Percentiles rank a stretch among this genome's conserved stretches.
Evolutionary conservation across 2,329 filamentous ascomycete species (phyloP).

Genomic region (Fusarium sp.): DNA sequence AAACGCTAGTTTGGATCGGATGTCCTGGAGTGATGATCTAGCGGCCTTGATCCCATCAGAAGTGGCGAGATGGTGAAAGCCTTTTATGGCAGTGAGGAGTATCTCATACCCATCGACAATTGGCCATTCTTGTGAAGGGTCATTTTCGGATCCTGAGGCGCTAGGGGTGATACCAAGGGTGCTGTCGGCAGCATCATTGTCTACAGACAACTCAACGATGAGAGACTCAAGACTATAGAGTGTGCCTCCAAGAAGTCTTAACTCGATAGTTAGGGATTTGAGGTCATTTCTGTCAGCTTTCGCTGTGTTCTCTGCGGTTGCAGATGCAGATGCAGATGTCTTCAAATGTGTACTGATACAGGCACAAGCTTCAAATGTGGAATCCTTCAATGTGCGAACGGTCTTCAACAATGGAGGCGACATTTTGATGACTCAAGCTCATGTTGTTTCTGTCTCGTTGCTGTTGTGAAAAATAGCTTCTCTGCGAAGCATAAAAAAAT

Average conservation of each 20-base stretch:
- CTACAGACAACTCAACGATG: slow-evolving; percentile 26
- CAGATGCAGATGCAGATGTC: background rate
- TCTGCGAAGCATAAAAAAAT: background rate
- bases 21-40: slow-evolving; percentile 25
- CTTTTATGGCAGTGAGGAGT: slow-evolving; percentile 24
- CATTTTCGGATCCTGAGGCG: background rate
- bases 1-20: slow-evolving; percentile 38
- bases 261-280: slow-evolving; percentile 30
- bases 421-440: slow-evolving; percentile 11
- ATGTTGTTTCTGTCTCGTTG: background rate
- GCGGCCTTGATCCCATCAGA: slow-evolving; percentile 34
- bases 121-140: slow-evolving; percentile 26
- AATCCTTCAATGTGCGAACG: slow-evolving; percentile 28
- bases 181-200: slow-evolving; percentile 16
- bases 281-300: slow-evolving; percentile 11
- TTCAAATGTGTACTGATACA: slow-evolving; percentile 21
- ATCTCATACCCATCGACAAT: slow-evolving; percentile 35
- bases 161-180: slow-evolving; percentile 9
- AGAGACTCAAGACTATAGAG: slow-evolving; percentile 39
- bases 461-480: background rate
- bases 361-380: slow-evolving; percentile 28
- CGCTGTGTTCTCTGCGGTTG: background rate
- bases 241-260: slow-evolving; percentile 36
- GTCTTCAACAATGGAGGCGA: slow-evolving; percentile 11
- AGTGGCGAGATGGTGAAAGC: slow-evolving; percentile 22